Evolutionary conservation across 176 grass and related monocot genomes (phyloP).

Genomic region (Elaeis guineensis): DNA sequence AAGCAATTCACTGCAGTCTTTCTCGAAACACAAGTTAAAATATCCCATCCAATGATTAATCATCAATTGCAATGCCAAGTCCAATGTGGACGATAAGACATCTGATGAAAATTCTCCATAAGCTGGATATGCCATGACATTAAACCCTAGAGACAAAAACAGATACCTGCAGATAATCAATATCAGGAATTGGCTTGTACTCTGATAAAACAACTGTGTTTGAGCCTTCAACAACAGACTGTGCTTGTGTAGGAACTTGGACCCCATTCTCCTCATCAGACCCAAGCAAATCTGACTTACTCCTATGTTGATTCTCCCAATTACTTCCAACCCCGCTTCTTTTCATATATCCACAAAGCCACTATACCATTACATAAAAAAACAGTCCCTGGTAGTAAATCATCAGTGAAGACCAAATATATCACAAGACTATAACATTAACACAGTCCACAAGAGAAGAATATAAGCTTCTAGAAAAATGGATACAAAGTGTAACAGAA

Average conservation of each 20-base stretch:
- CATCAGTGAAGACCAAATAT: conserved; percentile 93
- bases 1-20: too few species aligned
- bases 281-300: conserved; percentile 29
- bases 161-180: conserved; percentile 91
- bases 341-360: conserved; percentile 48
- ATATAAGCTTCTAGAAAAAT: too few species aligned
- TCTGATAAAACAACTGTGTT: conserved; percentile 49
- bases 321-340: conserved; percentile 30
- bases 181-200: conserved; percentile 75
- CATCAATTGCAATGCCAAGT: too few species aligned
- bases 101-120: too few species aligned
- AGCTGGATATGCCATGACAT: too few species aligned
- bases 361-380: conserved; percentile 87
- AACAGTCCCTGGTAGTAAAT: conserved; percentile 95
- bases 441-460: too few species aligned
- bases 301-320: conserved; percentile 27
- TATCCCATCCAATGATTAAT: too few species aligned
- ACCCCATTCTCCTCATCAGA: conserved; percentile 46
- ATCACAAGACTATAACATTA: neutral
- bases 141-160: neutral
- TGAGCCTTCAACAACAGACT: conserved; percentile 56
- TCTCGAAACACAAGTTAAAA: too few species aligned
- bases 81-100: too few species aligned
- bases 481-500: too few species aligned
- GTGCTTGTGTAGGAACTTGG: conserved; percentile 60